Percentiles rank a stretch among this genome's conserved stretches.
Conservation (phyloP, 768 basidiomycete genomes). For the Lyophyllum shimeji region DNA sequence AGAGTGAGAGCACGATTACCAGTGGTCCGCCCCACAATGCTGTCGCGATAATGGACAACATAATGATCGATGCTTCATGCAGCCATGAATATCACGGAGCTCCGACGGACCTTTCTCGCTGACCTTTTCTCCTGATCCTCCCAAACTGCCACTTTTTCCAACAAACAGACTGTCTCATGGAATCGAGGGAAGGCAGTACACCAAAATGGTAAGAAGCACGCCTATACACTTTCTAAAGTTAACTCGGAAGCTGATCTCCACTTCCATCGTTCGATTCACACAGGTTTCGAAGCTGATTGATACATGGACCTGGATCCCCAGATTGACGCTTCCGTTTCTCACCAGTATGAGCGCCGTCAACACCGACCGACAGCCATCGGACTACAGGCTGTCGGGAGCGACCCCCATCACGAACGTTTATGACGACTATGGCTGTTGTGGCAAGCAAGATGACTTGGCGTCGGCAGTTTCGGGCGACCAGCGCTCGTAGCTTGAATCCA, state of each 20-base stretch:
- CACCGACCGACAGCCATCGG: background rate
- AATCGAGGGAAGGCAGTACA: background rate
- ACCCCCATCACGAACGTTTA: background rate
- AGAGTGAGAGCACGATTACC: background rate
- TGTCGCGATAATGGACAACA: background rate
- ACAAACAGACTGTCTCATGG: background rate
- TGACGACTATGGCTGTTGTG: background rate
- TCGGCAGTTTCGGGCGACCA: background rate
- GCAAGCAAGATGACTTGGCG: background rate
- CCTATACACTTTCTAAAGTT: slow-evolving; percentile 3
- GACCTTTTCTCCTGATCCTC: background rate
- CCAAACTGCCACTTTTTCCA: background rate
- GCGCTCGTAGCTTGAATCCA: background rate
- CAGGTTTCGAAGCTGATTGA: background rate
- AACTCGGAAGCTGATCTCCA: background rate
- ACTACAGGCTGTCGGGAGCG: background rate
- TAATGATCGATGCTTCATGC: background rate
- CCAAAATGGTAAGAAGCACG: slow-evolving; percentile 3
- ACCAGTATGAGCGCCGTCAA: background rate
- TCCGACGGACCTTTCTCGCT: background rate
- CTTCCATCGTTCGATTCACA: slow-evolving; percentile 1
- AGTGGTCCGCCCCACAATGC: background rate
- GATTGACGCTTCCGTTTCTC: background rate
- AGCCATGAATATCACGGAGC: background rate
- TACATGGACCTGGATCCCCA: background rate